Evolutionary conservation across 805 yeast species (phyloP).

Genomic region (Starmerella floricola): DNA sequence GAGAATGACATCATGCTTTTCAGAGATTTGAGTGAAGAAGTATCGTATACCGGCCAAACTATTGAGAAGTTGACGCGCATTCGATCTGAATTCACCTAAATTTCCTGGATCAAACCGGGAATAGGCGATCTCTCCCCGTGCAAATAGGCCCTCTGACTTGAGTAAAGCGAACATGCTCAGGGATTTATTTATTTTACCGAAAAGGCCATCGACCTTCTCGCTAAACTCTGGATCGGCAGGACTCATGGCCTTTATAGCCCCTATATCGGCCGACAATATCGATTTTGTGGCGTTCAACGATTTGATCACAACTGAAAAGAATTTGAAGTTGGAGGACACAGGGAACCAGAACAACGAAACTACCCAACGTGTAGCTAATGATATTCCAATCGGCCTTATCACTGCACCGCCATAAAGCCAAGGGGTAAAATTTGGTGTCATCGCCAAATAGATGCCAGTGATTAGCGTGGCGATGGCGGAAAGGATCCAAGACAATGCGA

Average conservation of each 20-base stretch:
- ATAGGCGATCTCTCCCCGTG: conserved; percentile 18
- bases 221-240: conserved; percentile 18
- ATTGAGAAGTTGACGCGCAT: conserved; percentile 11
- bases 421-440: conserved; percentile 14
- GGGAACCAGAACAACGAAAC: conserved; percentile 22
- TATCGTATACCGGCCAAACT: conserved; percentile 14
- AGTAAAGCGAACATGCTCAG: conserved; percentile 12
- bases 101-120: conserved; percentile 24
- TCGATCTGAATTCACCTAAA: conserved; percentile 20
- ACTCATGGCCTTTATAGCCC: neutral
- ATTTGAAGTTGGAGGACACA: conserved; percentile 21
- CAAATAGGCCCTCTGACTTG: conserved; percentile 12
- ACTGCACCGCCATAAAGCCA: conserved; percentile 11
- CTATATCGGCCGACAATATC: neutral
- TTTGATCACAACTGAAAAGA: conserved; percentile 11
- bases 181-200: neutral
- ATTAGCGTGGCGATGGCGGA: conserved; percentile 18
- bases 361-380: conserved; percentile 17
- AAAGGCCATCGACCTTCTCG: neutral
- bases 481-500: conserved; percentile 16
- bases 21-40: conserved; percentile 12
- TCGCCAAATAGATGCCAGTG: conserved; percentile 3
- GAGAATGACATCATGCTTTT: neutral
- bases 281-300: conserved; percentile 6
- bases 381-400: conserved; percentile 22